These are phyloP conservation scores for Urtica urens DNA, from an alignment of 306 rosid genomes.

Conservation along the genomic window DNA sequence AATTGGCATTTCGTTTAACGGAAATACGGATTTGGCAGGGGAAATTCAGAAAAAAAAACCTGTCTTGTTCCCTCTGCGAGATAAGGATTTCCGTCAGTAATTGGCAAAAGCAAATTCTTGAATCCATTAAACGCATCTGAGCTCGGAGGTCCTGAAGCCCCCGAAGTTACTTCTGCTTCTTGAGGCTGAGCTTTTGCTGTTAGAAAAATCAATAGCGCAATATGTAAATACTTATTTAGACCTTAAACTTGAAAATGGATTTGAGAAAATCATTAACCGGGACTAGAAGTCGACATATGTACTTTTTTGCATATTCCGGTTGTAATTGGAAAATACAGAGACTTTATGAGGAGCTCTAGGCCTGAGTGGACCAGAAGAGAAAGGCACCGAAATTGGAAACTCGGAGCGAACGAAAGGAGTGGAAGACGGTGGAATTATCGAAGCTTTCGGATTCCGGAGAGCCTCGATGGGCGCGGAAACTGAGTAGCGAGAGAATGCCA, in stretches of 20 bases:
- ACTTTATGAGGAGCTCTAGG: slow-evolving; percentile 21
- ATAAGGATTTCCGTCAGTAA: slow-evolving; percentile 73
- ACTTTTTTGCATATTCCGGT: slow-evolving; percentile 26
- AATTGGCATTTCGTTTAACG: too few relatives aligned
- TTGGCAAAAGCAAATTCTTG: slow-evolving; percentile 80
- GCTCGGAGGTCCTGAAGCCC: too few relatives aligned
- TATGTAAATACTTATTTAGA: too few relatives aligned
- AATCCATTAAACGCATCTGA: slow-evolving; percentile 53
- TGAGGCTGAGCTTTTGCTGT: slow-evolving; percentile 48
- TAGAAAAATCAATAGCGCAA: background rate
- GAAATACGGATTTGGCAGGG: too few relatives aligned
- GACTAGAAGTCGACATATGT: too few relatives aligned
- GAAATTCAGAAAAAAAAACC: slow-evolving; percentile 20
- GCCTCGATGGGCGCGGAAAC: slow-evolving; percentile 27
- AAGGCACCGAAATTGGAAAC: slow-evolving; percentile 8
- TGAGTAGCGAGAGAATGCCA: slow-evolving; percentile 45
- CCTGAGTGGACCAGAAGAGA: slow-evolving; percentile 17
- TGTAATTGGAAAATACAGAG: slow-evolving; percentile 23
- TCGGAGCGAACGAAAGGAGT: slow-evolving; percentile 22
- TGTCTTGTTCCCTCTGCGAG: slow-evolving; percentile 80
- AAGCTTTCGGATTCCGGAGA: slow-evolving; percentile 12
- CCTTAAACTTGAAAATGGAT: background rate
- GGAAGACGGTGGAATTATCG: slow-evolving; percentile 12
- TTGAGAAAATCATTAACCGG: too few relatives aligned
- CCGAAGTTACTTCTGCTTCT: slow-evolving; percentile 44